Percentiles rank a stretch among this genome's conserved stretches.
These are phyloP conservation scores for Toxoplasma gondii DNA, from an alignment of 169 alveolate genomes.

Conservation along the genomic window DNA sequence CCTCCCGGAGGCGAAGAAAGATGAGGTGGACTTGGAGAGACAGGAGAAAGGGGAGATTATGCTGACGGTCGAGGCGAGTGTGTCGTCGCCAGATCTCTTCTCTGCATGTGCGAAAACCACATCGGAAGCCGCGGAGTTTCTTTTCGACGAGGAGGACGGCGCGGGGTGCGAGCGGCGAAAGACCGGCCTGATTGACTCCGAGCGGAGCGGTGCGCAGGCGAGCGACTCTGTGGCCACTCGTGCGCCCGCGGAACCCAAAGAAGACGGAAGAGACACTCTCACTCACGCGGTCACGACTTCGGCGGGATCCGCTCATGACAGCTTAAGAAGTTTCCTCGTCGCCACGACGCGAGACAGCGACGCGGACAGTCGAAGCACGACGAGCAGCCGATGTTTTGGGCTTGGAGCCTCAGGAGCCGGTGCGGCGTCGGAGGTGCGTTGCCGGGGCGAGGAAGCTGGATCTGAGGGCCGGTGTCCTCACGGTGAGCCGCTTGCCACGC, in stretches of 20 bases:
- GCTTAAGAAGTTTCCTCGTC: neutral
- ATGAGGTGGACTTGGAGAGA: neutral
- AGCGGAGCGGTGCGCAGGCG: neutral
- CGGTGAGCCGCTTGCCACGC: neutral
- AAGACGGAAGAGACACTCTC: too few species aligned
- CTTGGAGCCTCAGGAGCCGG: neutral
- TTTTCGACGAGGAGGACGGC: neutral
- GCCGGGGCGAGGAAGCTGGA: too few species aligned
- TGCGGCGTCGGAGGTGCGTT: too few species aligned
- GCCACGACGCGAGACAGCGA: neutral
- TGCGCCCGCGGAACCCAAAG: too few species aligned
- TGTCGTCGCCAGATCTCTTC: neutral
- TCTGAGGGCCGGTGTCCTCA: too few species aligned
- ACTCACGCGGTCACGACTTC: too few species aligned
- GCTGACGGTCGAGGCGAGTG: neutral
- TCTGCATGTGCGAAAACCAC: neutral
- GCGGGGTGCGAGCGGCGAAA: neutral
- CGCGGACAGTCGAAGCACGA: conserved; percentile 1
- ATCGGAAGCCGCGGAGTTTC: neutral
- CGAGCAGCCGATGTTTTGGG: neutral
- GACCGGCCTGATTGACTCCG: neutral
- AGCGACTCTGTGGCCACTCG: neutral
- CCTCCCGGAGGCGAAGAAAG: neutral
- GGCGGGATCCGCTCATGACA: neutral
- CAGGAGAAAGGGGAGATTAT: neutral